A percentile compares a stretch with the other conserved stretches of the same genome.
phyloP scores from a whole-genome alignment of 192 early-diverging fungal species.

The Mortierella alpina region DNA sequence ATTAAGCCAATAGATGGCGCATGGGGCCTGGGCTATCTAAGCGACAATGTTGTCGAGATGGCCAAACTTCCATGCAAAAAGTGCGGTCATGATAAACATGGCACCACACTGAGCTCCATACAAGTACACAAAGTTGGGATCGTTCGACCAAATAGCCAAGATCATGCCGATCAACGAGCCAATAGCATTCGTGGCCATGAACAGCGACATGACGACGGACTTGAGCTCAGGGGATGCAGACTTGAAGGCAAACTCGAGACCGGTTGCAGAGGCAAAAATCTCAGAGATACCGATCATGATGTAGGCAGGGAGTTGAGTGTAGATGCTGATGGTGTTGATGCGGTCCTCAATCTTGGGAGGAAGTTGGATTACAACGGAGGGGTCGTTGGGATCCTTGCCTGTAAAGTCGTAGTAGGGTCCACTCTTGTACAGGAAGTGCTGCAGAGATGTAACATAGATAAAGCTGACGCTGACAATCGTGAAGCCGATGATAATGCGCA shows the following conservation, averaged over 20 bases:
- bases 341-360: not conserved
- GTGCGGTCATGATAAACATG: constrained; percentile 52
- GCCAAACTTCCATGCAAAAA: constrained; percentile 66
- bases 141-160: constrained; percentile 64
- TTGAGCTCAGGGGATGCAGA: constrained; percentile 70
- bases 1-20: too few relatives aligned
- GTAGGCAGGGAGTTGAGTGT: constrained; percentile 67
- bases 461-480: constrained; percentile 66
- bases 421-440: constrained; percentile 67
- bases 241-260: constrained; percentile 73
- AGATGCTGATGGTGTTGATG: constrained; percentile 66
- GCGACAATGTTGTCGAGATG: constrained; percentile 55
- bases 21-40: too few relatives aligned
- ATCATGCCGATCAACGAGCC: constrained; percentile 71
- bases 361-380: not conserved
- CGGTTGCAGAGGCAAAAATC: constrained; percentile 72
- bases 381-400: constrained; percentile 50
- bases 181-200: constrained; percentile 70
- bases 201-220: constrained; percentile 73
- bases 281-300: constrained; percentile 68
- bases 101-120: constrained; percentile 64
- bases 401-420: constrained; percentile 64
- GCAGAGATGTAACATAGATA: constrained; percentile 68
- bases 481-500: constrained; percentile 71
- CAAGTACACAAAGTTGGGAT: constrained; percentile 69